Conservation (phyloP, 164 flowering plant genomes). For the Paratinospora sagittata region DNA sequence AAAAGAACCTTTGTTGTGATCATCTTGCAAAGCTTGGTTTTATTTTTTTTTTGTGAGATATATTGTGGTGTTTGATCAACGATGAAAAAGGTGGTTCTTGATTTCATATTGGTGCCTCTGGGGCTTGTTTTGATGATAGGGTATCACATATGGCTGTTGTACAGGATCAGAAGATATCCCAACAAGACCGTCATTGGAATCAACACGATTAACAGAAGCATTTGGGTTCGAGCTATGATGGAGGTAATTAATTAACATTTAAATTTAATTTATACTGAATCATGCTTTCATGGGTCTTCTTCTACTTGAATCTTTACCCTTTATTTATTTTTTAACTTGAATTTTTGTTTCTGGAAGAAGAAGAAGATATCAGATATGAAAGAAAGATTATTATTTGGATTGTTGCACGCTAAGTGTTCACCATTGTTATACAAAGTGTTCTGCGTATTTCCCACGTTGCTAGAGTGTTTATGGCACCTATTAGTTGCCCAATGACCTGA, state of each 20-base stretch:
- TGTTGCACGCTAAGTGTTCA: not conserved
- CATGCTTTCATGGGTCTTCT: too few relatives aligned
- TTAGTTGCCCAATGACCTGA: not conserved
- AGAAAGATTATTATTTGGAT: too few relatives aligned
- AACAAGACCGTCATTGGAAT: conserved; percentile 58
- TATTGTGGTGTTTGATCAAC: not conserved
- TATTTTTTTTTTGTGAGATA: too few relatives aligned
- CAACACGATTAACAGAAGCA: conserved; percentile 48
- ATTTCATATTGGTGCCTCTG: conserved; percentile 51
- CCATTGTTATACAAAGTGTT: too few relatives aligned
- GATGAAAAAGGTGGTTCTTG: conserved; percentile 27
- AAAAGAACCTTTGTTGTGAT: too few relatives aligned
- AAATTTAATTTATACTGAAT: too few relatives aligned
- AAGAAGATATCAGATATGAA: too few relatives aligned
- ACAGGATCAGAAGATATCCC: conserved; percentile 43
- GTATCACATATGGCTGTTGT: conserved; percentile 69
- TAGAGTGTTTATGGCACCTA: not conserved
- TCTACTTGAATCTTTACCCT: too few relatives aligned
- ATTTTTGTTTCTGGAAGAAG: too few relatives aligned
- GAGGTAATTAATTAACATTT: conserved; percentile 34
- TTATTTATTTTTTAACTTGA: too few relatives aligned
- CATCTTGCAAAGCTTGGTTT: too few relatives aligned
- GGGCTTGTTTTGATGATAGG: conserved; percentile 48
- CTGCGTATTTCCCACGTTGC: too few relatives aligned
- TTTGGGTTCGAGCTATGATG: conserved; percentile 82